These are phyloP conservation scores for Bondarzewia mesenterica DNA, from an alignment of 1,284 basidiomycete species.

Conservation along the genomic window DNA sequence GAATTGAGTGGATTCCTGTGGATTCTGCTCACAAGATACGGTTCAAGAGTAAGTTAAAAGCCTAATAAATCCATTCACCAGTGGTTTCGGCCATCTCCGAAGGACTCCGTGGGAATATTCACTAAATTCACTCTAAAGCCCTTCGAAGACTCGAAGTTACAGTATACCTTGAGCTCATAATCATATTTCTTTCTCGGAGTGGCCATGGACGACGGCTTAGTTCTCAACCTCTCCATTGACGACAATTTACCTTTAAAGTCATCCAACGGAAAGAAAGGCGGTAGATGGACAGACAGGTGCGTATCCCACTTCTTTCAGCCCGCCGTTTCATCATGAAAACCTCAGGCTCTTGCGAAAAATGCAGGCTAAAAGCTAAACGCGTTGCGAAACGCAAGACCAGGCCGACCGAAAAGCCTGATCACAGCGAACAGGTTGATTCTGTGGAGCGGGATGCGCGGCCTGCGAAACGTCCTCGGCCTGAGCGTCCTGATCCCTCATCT, in stretches of 20 bases:
- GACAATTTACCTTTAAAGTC: constrained; percentile 23
- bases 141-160: too few relatives aligned
- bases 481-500: constrained; percentile 8
- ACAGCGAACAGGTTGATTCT: constrained; percentile 11
- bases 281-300: constrained; percentile 82
- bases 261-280: constrained; percentile 49
- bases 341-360: constrained; percentile 11
- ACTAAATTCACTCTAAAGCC: too few relatives aligned
- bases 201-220: constrained; percentile 3
- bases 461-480: constrained; percentile 42
- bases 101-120: too few relatives aligned
- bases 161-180: too few relatives aligned
- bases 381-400: constrained; percentile 53
- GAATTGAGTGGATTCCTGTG: too few relatives aligned
- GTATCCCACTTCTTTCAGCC: constrained; percentile 14
- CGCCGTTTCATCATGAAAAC: constrained; percentile 9
- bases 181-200: neutral
- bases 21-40: too few relatives aligned
- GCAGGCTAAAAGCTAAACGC: constrained; percentile 64
- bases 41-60: too few relatives aligned
- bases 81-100: too few relatives aligned
- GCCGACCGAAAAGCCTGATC: constrained; percentile 23
- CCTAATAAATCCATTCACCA: too few relatives aligned
- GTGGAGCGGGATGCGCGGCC: constrained; percentile 23
- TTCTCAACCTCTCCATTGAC: constrained; percentile 19